Conservation (phyloP, 169 alveolate species). For the Eimeria brunetti region DNA sequence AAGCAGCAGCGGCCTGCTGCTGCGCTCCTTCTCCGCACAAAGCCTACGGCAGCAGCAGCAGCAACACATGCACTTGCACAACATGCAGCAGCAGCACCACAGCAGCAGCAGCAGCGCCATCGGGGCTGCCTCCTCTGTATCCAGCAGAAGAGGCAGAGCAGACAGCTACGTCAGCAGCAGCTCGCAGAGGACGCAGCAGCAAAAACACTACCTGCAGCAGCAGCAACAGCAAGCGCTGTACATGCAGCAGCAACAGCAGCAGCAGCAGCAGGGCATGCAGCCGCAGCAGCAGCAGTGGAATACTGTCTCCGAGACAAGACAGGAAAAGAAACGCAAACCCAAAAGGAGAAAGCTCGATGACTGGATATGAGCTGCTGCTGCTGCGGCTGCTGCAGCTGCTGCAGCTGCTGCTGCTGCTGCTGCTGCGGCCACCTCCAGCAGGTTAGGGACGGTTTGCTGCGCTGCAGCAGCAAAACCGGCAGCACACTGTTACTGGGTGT, state of each 20-base stretch:
- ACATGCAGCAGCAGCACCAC: slow-evolving; percentile 59
- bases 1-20: slow-evolving; percentile 39
- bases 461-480: neutral
- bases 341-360: slow-evolving; percentile 34
- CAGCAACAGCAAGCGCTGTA: neutral
- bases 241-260: slow-evolving; percentile 31
- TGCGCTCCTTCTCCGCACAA: slow-evolving; percentile 61
- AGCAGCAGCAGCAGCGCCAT: slow-evolving; percentile 72
- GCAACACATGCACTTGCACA: no score
- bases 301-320: slow-evolving; percentile 3
- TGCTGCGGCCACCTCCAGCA: neutral
- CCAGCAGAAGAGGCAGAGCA: slow-evolving; percentile 54
- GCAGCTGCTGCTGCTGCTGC: neutral
- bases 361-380: slow-evolving; percentile 23
- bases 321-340: slow-evolving; percentile 33
- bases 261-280: no score
- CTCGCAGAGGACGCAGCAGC: slow-evolving; percentile 53
- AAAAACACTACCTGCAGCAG: slow-evolving; percentile 23
- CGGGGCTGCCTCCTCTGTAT: slow-evolving; percentile 28
- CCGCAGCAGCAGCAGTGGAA: slow-evolving; percentile 47
- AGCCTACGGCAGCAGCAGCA: slow-evolving; percentile 37
- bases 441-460: neutral
- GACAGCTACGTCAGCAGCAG: slow-evolving; percentile 59
- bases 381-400: no score
- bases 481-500: neutral